Conservation (phyloP, 306 rosid species). For the Ormosia emarginata region DNA sequence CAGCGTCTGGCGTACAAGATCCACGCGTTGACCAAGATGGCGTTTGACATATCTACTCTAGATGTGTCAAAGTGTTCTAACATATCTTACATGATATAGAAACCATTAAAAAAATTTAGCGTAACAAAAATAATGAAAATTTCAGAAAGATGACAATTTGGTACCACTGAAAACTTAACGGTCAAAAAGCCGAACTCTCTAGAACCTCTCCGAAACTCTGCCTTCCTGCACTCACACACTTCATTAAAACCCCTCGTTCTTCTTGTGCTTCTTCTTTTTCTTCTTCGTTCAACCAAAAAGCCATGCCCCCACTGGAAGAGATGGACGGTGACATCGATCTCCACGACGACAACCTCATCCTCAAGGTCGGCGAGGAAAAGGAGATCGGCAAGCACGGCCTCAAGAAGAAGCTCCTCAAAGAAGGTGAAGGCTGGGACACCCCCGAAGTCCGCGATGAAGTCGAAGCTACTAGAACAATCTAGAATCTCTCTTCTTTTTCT, state of each 20-base stretch:
- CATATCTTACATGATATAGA: no score
- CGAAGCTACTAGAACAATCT: constrained; percentile 41
- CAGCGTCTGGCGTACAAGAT: no score
- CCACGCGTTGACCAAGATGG: no score
- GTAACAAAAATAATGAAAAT: no score
- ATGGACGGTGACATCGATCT: constrained; percentile 70
- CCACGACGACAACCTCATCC: constrained; percentile 31
- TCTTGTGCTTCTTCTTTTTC: background rate
- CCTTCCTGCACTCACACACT: background rate
- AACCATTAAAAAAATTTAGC: no score
- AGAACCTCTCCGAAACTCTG: constrained; percentile 54
- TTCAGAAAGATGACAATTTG: no score
- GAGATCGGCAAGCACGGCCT: constrained; percentile 80
- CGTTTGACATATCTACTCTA: no score
- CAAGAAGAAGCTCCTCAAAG: constrained; percentile 87
- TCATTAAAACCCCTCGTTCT: background rate
- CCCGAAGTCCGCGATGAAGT: constrained; percentile 93
- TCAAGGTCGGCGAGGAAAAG: constrained; percentile 88
- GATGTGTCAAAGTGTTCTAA: no score
- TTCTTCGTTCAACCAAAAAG: background rate
- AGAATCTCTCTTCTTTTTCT: background rate
- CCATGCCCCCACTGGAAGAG: constrained; percentile 48
- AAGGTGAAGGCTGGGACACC: constrained; percentile 73
- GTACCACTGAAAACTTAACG: no score
- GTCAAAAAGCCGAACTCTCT: no score